Conservation (phyloP, 2,329 filamentous ascomycete species). For the Microsporum audouinii region DNA sequence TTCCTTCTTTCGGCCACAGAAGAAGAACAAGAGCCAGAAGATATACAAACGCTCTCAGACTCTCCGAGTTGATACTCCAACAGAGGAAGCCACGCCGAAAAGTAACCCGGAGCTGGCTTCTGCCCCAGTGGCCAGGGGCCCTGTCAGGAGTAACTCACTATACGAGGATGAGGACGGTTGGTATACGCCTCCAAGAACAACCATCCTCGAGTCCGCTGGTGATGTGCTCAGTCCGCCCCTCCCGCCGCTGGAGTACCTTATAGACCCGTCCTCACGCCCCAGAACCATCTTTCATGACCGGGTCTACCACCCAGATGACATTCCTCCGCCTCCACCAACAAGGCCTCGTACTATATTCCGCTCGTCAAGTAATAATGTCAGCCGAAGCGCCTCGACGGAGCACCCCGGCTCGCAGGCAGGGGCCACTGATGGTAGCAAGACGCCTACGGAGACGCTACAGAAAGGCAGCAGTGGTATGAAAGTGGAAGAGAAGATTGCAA, state of each 20-base stretch:
- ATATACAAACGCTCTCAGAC: constrained; percentile 74
- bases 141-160: constrained; percentile 41
- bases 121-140: constrained; percentile 17
- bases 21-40: constrained; percentile 39
- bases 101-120: neutral
- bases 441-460: constrained; percentile 4
- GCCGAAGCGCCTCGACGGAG: constrained; percentile 8
- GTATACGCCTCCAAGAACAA: constrained; percentile 72
- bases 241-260: constrained; percentile 67
- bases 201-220: constrained; percentile 87
- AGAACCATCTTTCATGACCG: constrained; percentile 95
- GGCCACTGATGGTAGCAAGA: constrained; percentile 1
- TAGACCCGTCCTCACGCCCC: constrained; percentile 69
- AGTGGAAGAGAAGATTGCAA: constrained; percentile 94
- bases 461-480: constrained; percentile 48
- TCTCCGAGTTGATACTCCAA: constrained; percentile 30
- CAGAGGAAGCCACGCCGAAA: neutral
- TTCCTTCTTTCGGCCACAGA: constrained; percentile 58
- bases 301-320: constrained; percentile 86
- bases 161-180: constrained; percentile 38
- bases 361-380: constrained; percentile 11
- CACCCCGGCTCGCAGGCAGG: neutral
- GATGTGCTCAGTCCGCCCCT: constrained; percentile 85
- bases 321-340: constrained; percentile 60
- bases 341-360: constrained; percentile 33